Percentiles rank a stretch among this genome's conserved stretches.
These are phyloP conservation scores for Didymellaceae sp. DNA, from an alignment of 2,329 filamentous ascomycete species.

Conservation along the genomic window DNA sequence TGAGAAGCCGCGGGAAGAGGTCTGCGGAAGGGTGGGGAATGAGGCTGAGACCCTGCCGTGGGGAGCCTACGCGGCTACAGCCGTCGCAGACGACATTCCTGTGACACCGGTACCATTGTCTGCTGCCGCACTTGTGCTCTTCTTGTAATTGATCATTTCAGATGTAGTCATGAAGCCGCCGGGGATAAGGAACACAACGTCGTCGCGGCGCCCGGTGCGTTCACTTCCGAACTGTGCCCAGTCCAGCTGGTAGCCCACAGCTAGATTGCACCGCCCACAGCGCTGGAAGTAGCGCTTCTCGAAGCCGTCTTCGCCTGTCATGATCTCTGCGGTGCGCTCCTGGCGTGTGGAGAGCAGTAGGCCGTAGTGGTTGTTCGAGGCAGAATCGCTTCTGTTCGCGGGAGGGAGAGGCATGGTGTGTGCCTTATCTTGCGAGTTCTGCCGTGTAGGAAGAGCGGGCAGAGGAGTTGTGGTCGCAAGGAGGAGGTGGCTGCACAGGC, in stretches of 20 bases:
- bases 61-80: constrained; percentile 31
- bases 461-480: constrained; percentile 65
- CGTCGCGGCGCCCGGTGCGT: constrained; percentile 46
- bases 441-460: constrained; percentile 59
- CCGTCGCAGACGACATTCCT: constrained; percentile 13
- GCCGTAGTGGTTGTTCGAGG: constrained; percentile 51
- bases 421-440: constrained; percentile 58
- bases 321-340: constrained; percentile 58
- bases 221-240: constrained; percentile 54
- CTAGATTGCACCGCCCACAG: constrained; percentile 66
- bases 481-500: constrained; percentile 70
- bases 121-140: constrained; percentile 17
- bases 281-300: constrained; percentile 67
- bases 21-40: constrained; percentile 3
- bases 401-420: constrained; percentile 63
- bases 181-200: constrained; percentile 66
- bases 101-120: constrained; percentile 13
- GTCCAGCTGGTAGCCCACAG: constrained; percentile 69
- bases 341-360: constrained; percentile 58
- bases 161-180: constrained; percentile 65
- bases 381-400: constrained; percentile 20
- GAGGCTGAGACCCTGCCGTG: constrained; percentile 8
- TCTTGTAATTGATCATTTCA: constrained; percentile 58
- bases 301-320: constrained; percentile 67
- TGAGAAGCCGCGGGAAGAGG: constrained; percentile 1